These are phyloP conservation scores for Bacidia gigantensis DNA, from an alignment of 495 filamentous ascomycete genomes.

Conservation along the genomic window DNA sequence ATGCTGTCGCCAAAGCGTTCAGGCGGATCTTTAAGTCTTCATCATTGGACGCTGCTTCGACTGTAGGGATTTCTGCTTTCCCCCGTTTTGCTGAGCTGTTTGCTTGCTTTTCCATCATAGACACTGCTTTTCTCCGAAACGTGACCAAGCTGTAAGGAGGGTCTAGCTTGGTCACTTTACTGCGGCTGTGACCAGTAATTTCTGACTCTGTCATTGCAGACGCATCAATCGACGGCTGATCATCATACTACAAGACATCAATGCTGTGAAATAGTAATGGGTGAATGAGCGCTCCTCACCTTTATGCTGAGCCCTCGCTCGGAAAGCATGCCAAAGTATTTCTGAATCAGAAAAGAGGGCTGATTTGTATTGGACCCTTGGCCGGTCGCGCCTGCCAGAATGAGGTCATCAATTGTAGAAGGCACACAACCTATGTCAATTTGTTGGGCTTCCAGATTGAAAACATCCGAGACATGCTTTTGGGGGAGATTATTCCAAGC, in stretches of 20 bases:
- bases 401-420: slow-evolving; percentile 7
- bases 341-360: slow-evolving; percentile 14
- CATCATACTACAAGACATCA: not conserved
- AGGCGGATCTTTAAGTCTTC: not conserved
- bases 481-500: no score
- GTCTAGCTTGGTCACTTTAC: not conserved
- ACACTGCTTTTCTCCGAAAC: not conserved
- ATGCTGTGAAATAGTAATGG: not conserved
- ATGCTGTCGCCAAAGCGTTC: not conserved
- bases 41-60: not conserved
- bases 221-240: not conserved
- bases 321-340: slow-evolving; percentile 36
- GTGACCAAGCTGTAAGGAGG: no score
- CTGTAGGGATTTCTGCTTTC: not conserved
- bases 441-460: not conserved
- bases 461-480: not conserved
- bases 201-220: not conserved
- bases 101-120: not conserved
- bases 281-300: not conserved
- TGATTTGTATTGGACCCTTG: not conserved
- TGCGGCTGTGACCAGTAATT: not conserved
- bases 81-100: not conserved
- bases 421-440: slow-evolving; percentile 9
- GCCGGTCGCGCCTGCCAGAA: not conserved
- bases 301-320: slow-evolving; percentile 34